Base-by-base conservation (phyloP, 345 rosid species). In the Eucalyptus caleyi region DNA sequence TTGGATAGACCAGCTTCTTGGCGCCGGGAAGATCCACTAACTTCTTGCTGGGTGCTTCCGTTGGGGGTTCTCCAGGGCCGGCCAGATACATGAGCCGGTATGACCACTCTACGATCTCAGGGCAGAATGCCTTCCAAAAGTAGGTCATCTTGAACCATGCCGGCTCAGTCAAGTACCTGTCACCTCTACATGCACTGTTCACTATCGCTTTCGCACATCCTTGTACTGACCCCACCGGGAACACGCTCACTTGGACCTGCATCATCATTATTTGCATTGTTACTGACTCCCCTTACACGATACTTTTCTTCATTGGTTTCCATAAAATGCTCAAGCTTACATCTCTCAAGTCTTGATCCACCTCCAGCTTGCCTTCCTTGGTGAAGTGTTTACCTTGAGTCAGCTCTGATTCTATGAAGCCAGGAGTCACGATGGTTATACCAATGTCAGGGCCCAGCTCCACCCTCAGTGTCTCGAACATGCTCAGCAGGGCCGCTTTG, bases 361-460 rank as follows among this genome's bases (percentile, higher is more conserved):
- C 88, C 88, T 90, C 89, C 91, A 91, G 69, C 89, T 89, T 80
- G 47, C 96, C 95, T 6, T 92, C 94, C 90, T 67, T 90, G 59
- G 93, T 88, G 90, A 94, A 85, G 91, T 92, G 80, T 14, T 89
- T 86, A 16, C 91, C 93, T 26, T 82, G n/a, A 37, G 94, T 89
- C 67, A 92, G 72, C 88, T 90, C 92, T 5, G 93, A 90, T 53
- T 91, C 91, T 10, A 90, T 86, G 72, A 88, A 88, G 11, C 94
- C 93, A 1, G 95, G 97, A 2, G 91, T 88, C 34, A 93, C 95
- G 34, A 95, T 93, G 50, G 94, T 92, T 86, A 94, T 89, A 37
- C 92, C 91, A n/a, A 95, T 91, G 50, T 94, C 96, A 0, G 93
- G 88, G 62, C 91, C 92, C 11, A 94, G 62, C 86, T 95, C 97